Evolutionary conservation across 2,329 filamentous ascomycete genomes (phyloP), one percentile per base, ranked within the genome.

Genomic region (Dryadomyces sulphureus): DNA sequence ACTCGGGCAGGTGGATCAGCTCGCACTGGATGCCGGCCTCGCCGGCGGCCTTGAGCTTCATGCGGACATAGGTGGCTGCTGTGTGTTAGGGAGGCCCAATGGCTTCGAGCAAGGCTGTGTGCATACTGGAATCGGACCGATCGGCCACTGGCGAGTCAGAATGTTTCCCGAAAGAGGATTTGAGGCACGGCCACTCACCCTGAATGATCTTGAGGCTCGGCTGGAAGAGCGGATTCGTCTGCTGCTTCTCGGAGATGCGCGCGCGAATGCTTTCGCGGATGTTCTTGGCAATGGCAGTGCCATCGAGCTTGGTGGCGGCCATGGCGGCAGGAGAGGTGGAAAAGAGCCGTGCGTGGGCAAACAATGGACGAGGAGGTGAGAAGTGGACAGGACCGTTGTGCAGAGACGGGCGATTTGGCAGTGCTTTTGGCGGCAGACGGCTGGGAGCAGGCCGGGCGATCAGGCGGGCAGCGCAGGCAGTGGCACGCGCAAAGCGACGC

Each of bases 31-130:
- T 95, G 59, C 86, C 87, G 59, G 89, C 88, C 75, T 96, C 92
- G 62, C 85, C 72, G 48, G 92, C 92, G 54, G 92, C 92, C 75
- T 95, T 98, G 59, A 95, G 70, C 72, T 98, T 98, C 92, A 98
- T 98, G 67, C 89, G 89, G 66, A 98, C 90, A 84, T 98, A 98
- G 45, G 90, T 96, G 59, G 81, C 84, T 90, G 58, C 54, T 27
- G 16, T 17, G 43, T n/a, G 45, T 44, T 41, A 44, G 45, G 39
- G 14, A 20, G 20, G 24, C 1, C 7, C 16, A 4, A 27, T 2
- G 5, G 9, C 25, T 9, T 32, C 22, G 7, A 35, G 34, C 7
- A 36, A 30, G 27, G 27, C 27, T 7, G 20, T 11, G 5, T 20
- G 45, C 80, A 61, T 73, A 93, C 85, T 83, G 34, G 89, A 95